Conservation (phyloP, 2,329 filamentous ascomycete species). For the Microsporum ferrugineum region DNA sequence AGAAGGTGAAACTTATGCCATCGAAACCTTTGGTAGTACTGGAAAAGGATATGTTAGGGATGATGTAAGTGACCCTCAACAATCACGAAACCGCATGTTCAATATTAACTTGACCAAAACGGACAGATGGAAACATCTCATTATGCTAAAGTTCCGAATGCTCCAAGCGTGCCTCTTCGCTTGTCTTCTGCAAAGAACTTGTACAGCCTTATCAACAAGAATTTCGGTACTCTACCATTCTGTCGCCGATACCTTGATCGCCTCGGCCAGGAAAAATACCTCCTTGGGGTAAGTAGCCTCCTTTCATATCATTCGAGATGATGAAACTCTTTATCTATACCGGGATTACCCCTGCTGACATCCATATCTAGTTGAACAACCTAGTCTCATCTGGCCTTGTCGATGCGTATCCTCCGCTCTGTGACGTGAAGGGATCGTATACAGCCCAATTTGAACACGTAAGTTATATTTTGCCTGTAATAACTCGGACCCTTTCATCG, state of each 20-base stretch:
- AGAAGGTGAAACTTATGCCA: conserved; percentile 88
- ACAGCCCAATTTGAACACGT: conserved; percentile 93
- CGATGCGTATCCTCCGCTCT: conserved; percentile 78
- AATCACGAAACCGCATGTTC: conserved; percentile 9
- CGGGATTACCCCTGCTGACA: neutral
- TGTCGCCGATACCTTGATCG: conserved; percentile 85
- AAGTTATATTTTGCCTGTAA: conserved; percentile 33
- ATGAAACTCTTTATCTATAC: neutral
- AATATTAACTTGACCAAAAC: neutral
- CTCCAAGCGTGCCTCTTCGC: conserved; percentile 62
- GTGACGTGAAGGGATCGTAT: conserved; percentile 88
- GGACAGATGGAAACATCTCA: conserved; percentile 65
- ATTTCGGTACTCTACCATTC: conserved; percentile 86
- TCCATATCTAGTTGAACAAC: conserved; percentile 58
- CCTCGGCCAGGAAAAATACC: conserved; percentile 87
- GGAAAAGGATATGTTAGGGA: conserved; percentile 80
- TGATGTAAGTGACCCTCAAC: conserved; percentile 47
- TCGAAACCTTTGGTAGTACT: conserved; percentile 91
- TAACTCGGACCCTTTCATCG: neutral
- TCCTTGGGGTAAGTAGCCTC: conserved; percentile 59
- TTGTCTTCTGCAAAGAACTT: conserved; percentile 74
- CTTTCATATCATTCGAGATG: neutral
- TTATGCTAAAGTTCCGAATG: conserved; percentile 66
- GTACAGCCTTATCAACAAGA: conserved; percentile 84
- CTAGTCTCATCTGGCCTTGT: conserved; percentile 74